phyloP scores from a whole-genome alignment of 2,329 filamentous ascomycete genomes.

The Blastomyces silverae region DNA sequence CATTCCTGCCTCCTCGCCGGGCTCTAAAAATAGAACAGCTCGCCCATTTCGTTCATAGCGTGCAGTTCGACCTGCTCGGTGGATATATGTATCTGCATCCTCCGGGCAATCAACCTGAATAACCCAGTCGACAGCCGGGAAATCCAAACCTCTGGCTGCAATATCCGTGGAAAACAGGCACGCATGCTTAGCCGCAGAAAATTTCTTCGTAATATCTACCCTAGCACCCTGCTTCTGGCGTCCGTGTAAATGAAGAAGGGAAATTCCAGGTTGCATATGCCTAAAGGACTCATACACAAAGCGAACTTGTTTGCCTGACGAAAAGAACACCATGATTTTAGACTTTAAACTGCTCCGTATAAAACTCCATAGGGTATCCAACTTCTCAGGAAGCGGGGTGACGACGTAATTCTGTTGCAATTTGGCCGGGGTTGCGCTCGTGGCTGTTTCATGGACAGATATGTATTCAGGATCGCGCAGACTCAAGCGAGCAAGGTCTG shows the following conservation, averaged over 20 bases:
- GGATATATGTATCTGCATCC: conserved; percentile 95
- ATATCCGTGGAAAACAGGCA: conserved; percentile 96
- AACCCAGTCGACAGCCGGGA: conserved; percentile 95
- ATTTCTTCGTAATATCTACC: conserved; percentile 78
- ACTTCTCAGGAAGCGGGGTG: conserved; percentile 76
- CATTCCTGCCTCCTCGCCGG: conserved; percentile 90
- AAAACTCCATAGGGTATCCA: conserved; percentile 89
- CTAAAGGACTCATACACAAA: conserved; percentile 93
- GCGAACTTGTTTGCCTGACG: conserved; percentile 90
- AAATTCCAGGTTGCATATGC: conserved; percentile 88
- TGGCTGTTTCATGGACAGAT: conserved; percentile 78
- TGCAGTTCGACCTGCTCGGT: conserved; percentile 90
- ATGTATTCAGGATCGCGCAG: conserved; percentile 91
- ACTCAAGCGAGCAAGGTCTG: conserved; percentile 81
- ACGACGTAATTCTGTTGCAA: conserved; percentile 89
- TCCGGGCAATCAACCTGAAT: conserved; percentile 98
- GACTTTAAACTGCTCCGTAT: conserved; percentile 83
- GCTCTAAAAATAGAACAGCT: conserved; percentile 85
- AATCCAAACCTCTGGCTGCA: conserved; percentile 87
- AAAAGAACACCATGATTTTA: conserved; percentile 93
- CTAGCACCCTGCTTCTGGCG: conserved; percentile 87
- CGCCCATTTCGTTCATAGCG: conserved; percentile 81
- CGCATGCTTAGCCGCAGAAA: conserved; percentile 70
- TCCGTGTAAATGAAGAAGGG: conserved; percentile 85
- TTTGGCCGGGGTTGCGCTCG: conserved; percentile 69